Percentiles rank a stretch among this genome's conserved stretches.
Conservation (phyloP, 163 green algal species). For the Volvox carteri region DNA sequence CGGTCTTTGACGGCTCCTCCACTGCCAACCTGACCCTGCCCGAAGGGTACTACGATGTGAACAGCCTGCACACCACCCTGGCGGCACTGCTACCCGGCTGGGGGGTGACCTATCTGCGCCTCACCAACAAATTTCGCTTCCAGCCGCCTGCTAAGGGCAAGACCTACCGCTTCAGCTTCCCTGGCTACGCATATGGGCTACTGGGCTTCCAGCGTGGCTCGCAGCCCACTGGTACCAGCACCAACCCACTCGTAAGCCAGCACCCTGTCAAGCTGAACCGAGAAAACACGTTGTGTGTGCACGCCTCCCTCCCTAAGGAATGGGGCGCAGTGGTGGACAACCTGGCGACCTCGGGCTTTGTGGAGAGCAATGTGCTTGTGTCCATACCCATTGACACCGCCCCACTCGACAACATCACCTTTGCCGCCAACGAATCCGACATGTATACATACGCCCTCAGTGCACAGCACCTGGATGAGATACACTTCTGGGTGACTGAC, state of each 20-base stretch:
- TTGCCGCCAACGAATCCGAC: constrained; percentile 5
- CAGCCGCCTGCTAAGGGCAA: not conserved
- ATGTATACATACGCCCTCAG: constrained; percentile 14
- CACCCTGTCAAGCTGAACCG: constrained; percentile 40
- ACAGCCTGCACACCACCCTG: not conserved
- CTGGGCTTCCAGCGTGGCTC: not conserved
- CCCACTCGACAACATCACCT: constrained; percentile 20
- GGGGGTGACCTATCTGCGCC: not conserved
- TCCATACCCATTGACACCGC: constrained; percentile 11
- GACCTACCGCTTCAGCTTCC: constrained; percentile 46
- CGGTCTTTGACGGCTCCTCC: not conserved
- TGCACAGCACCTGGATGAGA: constrained; percentile 31
- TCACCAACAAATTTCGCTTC: not conserved
- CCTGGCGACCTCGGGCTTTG: not conserved
- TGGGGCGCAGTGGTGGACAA: constrained; percentile 19
- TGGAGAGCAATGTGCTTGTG: constrained; percentile 38
- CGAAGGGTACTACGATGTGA: not conserved
- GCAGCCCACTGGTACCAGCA: constrained; percentile 2
- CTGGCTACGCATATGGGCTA: not conserved
- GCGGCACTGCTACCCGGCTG: not conserved
- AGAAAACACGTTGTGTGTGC: constrained; percentile 3
- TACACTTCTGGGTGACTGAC: constrained; percentile 38
- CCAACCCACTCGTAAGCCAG: not conserved
- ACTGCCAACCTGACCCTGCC: not conserved
- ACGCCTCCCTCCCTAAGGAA: constrained; percentile 8